Conservation (phyloP, 345 rosid genomes). For the Salix caprea region DNA sequence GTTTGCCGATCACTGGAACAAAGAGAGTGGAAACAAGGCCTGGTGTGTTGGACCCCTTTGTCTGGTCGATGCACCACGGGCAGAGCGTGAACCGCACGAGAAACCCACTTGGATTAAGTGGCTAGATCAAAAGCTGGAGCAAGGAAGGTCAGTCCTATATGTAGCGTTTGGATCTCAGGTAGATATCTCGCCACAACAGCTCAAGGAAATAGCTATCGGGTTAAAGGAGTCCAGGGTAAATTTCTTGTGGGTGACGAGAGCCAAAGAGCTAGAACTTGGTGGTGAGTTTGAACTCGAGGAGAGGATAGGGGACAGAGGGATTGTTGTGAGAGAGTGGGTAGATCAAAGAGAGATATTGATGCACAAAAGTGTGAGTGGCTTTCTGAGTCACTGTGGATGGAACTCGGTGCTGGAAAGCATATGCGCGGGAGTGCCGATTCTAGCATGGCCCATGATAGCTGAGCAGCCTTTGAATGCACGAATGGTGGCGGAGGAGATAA, state of each 20-base stretch:
- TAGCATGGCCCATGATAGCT: conserved; percentile 80
- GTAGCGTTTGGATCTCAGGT: conserved; percentile 82
- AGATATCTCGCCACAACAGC: conserved; percentile 46
- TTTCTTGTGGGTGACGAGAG: conserved; percentile 61
- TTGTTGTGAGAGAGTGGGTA: conserved; percentile 67
- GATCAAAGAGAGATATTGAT: conserved; percentile 51
- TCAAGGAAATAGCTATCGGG: conserved; percentile 51
- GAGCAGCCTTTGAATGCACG: conserved; percentile 67
- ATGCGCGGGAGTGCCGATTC: conserved; percentile 63
- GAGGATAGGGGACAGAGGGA: conserved; percentile 43
- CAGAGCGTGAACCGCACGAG: not conserved
- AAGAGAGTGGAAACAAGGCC: conserved; percentile 2
- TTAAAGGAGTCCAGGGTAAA: conserved; percentile 51
- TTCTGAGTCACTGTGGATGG: conserved; percentile 87
- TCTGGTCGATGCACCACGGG: conserved; percentile 24
- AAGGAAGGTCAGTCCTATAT: conserved; percentile 52
- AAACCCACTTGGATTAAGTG: conserved; percentile 55
- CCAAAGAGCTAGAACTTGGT: conserved; percentile 33
- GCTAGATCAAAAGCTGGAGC: conserved; percentile 51
- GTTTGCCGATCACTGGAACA: conserved; percentile 40
- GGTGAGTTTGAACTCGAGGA: conserved; percentile 40
- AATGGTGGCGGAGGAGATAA: conserved; percentile 60
- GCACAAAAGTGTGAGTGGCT: conserved; percentile 59
- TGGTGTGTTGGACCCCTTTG: conserved; percentile 67
- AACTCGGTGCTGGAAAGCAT: conserved; percentile 70